These are phyloP conservation scores for Diplogelasinospora grovesii DNA, from an alignment of 495 filamentous ascomycete genomes.

Conservation along the genomic window DNA sequence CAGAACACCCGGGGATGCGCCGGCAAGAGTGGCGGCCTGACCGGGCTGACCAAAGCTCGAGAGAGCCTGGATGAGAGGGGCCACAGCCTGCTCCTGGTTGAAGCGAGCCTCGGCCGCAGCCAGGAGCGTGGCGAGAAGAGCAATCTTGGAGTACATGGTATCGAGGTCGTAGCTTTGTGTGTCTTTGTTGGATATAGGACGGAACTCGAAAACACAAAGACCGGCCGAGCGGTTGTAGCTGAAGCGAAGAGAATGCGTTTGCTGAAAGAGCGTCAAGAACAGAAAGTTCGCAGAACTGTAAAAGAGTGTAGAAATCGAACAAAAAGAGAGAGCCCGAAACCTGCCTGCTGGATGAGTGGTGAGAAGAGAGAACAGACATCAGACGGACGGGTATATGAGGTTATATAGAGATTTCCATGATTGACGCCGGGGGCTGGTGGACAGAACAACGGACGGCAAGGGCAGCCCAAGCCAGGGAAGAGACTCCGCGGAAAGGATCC, in stretches of 20 bases:
- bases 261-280: slow-evolving; percentile 36
- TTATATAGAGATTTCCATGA: slow-evolving; percentile 21
- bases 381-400: slow-evolving; percentile 7
- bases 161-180: slow-evolving; percentile 2
- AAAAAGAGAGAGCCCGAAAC: slow-evolving; percentile 21
- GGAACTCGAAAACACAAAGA: slow-evolving; percentile 21
- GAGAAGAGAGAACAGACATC: slow-evolving; percentile 31
- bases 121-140: slow-evolving; percentile 34
- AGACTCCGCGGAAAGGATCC: slow-evolving; percentile 11
- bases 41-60: slow-evolving; percentile 43
- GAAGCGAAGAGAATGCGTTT: slow-evolving; percentile 15
- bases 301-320: slow-evolving; percentile 28
- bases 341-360: slow-evolving; percentile 26
- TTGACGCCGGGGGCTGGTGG: slow-evolving; percentile 8
- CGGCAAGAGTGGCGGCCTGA: slow-evolving; percentile 48
- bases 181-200: slow-evolving; percentile 13
- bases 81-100: slow-evolving; percentile 45
- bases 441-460: slow-evolving; percentile 13
- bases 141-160: slow-evolving; percentile 41
- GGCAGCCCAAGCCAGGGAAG: slow-evolving; percentile 8
- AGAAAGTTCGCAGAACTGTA: slow-evolving; percentile 46
- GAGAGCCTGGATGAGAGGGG: slow-evolving; percentile 36
- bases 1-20: slow-evolving; percentile 44
- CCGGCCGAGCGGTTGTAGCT: slow-evolving; percentile 32
- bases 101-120: slow-evolving; percentile 50